These are phyloP conservation scores for Eucalyptus paniculata DNA, from an alignment of 345 rosid species.

Conservation along the genomic window DNA sequence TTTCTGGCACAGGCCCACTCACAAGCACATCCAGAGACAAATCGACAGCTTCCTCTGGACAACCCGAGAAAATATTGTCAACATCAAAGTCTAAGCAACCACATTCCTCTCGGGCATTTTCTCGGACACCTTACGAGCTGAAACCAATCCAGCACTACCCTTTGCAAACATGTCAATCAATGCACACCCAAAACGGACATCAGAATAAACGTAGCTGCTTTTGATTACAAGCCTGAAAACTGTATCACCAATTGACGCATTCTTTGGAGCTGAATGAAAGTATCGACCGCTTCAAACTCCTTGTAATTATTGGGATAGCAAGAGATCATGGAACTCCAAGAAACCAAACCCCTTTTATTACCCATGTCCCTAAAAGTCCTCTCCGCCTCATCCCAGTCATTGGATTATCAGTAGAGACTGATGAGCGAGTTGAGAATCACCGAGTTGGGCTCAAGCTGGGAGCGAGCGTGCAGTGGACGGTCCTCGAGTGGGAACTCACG, in stretches of 20 bases:
- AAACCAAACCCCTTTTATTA: no score
- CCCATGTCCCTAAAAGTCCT: no score
- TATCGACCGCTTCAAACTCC: no score
- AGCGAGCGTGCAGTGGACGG: no score
- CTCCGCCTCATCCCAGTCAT: no score
- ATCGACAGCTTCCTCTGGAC: slow-evolving; percentile 23
- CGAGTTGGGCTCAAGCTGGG: no score
- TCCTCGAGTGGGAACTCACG: no score
- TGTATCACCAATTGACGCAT: not conserved
- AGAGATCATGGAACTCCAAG: no score
- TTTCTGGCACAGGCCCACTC: slow-evolving; percentile 38
- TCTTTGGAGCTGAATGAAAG: not conserved
- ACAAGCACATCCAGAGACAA: slow-evolving; percentile 36
- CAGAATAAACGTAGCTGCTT: slow-evolving; percentile 35
- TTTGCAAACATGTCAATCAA: slow-evolving; percentile 56
- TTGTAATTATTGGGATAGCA: no score
- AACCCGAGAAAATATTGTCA: slow-evolving; percentile 41
- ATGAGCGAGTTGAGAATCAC: no score
- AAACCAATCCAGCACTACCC: slow-evolving; percentile 27
- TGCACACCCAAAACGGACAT: slow-evolving; percentile 56
- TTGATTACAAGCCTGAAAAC: slow-evolving; percentile 11
- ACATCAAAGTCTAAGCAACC: slow-evolving; percentile 26
- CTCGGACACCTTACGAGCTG: slow-evolving; percentile 46
- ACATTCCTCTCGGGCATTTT: not conserved
- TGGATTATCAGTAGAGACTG: no score